Evolutionary conservation across 352 stramenopile genomes (phyloP).

Genomic region (Elongisporangium prolatum): DNA sequence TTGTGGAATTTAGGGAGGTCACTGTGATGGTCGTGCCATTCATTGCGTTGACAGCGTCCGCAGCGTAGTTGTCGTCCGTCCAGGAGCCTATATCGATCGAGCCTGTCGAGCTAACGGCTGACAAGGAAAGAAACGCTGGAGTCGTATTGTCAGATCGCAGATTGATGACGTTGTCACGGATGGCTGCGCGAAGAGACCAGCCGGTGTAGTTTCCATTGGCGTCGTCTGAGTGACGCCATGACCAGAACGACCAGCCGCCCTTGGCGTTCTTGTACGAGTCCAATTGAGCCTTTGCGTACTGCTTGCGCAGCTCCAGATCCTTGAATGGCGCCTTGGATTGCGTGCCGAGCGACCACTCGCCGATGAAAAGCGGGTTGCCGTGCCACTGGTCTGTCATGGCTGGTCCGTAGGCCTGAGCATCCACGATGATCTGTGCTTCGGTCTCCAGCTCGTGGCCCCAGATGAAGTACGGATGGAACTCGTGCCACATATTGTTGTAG

Average conservation of each 20-base stretch:
- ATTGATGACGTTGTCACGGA: neutral
- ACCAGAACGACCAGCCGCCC: conserved; percentile 33
- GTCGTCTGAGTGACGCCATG: conserved; percentile 30
- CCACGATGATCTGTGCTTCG: conserved; percentile 12
- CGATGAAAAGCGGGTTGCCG: conserved; percentile 30
- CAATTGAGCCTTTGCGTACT: conserved; percentile 19
- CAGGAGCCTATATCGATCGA: neutral
- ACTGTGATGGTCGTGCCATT: neutral
- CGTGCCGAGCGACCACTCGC: conserved; percentile 32
- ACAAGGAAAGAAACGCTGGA: neutral
- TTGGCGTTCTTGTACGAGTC: conserved; percentile 8
- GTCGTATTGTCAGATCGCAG: neutral
- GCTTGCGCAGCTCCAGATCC: conserved; percentile 9
- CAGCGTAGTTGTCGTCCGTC: neutral
- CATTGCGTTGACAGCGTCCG: neutral
- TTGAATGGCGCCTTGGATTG: conserved; percentile 9
- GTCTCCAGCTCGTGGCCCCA: conserved; percentile 17
- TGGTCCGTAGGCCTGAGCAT: conserved; percentile 19
- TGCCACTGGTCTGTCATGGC: conserved; percentile 11
- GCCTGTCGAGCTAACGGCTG: neutral
- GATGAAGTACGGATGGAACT: conserved; percentile 41
- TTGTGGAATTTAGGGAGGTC: neutral
- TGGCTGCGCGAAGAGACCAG: conserved; percentile 14
- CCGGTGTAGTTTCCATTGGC: conserved; percentile 11
- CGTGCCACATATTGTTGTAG: conserved; percentile 49